A percentile compares a stretch with the other conserved stretches of the same genome.
Evolutionary conservation across 495 filamentous ascomycete genomes (phyloP).

Genomic region (Immersiella caudata): DNA sequence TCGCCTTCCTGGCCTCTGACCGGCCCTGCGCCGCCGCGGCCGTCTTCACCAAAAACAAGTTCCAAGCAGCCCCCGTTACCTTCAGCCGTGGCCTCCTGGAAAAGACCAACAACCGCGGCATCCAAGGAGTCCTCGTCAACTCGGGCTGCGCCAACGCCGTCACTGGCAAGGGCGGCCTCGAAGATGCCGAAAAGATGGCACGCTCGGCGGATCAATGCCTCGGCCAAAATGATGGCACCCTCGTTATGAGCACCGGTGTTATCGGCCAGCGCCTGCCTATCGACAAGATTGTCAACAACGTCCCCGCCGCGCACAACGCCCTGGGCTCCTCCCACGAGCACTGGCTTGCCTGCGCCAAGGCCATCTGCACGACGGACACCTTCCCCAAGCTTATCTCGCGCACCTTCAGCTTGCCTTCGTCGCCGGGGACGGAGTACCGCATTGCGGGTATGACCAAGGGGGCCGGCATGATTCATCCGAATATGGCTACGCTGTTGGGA

Average conservation of each 20-base stretch:
- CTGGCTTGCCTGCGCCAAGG: conserved; percentile 84
- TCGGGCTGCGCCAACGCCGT: conserved; percentile 97
- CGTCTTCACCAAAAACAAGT: conserved; percentile 97
- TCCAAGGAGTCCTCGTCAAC: conserved; percentile 87
- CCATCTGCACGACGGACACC: conserved; percentile 98
- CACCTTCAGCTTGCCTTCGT: conserved; percentile 83
- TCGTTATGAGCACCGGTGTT: conserved; percentile 98
- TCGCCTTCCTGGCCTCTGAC: conserved; percentile 86
- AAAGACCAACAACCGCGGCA: conserved; percentile 64
- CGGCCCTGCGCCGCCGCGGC: conserved; percentile 88
- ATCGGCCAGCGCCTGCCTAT: conserved; percentile 92
- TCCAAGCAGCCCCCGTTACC: conserved; percentile 92
- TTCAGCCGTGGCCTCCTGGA: conserved; percentile 73
- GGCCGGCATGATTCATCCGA: conserved; percentile 99
- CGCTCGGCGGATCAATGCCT: conserved; percentile 71
- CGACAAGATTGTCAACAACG: conserved; percentile 79
- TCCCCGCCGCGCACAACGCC: conserved; percentile 71
- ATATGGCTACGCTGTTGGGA: conserved; percentile 96
- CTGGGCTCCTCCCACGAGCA: conserved; percentile 76
- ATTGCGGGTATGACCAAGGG: conserved; percentile 98
- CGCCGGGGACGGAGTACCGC: conserved; percentile 71
- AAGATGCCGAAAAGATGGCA: conserved; percentile 87
- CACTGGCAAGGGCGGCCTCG: conserved; percentile 86
- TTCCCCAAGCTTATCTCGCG: conserved; percentile 94
- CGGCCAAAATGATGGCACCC: conserved; percentile 65